phyloP scores from a whole-genome alignment of 345 rosid species.

The Brassica nigra region DNA sequence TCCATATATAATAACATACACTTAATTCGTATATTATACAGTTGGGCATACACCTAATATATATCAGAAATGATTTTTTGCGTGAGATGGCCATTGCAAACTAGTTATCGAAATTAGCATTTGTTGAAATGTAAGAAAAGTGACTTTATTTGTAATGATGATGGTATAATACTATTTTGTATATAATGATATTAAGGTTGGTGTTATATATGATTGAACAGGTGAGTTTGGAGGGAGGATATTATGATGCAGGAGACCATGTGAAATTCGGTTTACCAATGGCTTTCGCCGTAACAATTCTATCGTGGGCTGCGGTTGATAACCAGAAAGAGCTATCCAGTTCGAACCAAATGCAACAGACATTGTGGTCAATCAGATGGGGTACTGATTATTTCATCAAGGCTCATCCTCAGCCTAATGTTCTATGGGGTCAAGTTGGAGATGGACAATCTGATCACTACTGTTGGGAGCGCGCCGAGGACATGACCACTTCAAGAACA shows the following conservation, averaged over 20 bases:
- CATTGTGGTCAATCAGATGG: constrained; percentile 73
- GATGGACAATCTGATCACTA: constrained; percentile 85
- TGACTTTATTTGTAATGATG: neutral
- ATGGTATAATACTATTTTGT: neutral
- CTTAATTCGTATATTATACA: neutral
- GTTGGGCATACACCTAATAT: neutral
- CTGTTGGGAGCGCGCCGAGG: constrained; percentile 90
- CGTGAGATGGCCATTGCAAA: neutral
- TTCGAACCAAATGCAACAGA: constrained; percentile 56
- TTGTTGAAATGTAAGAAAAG: neutral
- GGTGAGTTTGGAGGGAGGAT: constrained; percentile 87
- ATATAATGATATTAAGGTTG: constrained; percentile 20
- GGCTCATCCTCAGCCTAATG: constrained; percentile 71
- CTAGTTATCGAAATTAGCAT: neutral
- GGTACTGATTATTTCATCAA: constrained; percentile 82
- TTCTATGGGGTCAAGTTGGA: constrained; percentile 88
- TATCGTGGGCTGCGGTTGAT: constrained; percentile 75
- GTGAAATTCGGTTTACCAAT: constrained; percentile 91
- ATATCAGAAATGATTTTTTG: neutral
- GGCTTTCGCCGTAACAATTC: constrained; percentile 76
- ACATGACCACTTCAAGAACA: constrained; percentile 84
- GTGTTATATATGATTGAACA: constrained; percentile 26
- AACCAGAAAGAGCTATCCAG: constrained; percentile 58
- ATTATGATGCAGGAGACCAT: constrained; percentile 92
- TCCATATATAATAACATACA: constrained; percentile 18